A percentile compares a stretch with the other conserved stretches of the same genome.
These are phyloP conservation scores for Zanthoxylum bungeanum DNA, from an alignment of 345 rosid species.

Conservation along the genomic window DNA sequence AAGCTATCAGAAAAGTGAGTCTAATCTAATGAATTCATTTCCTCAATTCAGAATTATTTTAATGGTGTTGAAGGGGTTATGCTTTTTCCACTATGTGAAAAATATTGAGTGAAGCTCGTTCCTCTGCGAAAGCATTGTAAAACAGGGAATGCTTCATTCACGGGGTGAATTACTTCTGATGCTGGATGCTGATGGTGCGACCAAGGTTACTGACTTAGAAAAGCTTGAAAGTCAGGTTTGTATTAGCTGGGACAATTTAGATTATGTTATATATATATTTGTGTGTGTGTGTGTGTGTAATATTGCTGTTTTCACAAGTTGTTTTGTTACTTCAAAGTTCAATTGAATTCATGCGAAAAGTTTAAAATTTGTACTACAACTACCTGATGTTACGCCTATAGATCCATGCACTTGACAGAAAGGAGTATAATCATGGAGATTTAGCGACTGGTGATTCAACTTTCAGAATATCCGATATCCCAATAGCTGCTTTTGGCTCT, in stretches of 20 bases:
- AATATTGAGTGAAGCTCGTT: slow-evolving; percentile 54
- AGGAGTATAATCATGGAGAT: slow-evolving; percentile 46
- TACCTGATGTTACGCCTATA: slow-evolving; percentile 42
- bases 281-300: no score
- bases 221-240: slow-evolving; percentile 93
- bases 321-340: neutral
- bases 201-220: slow-evolving; percentile 85
- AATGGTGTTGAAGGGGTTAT: slow-evolving; percentile 8
- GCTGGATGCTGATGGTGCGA: slow-evolving; percentile 99
- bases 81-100: slow-evolving; percentile 9
- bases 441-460: slow-evolving; percentile 34
- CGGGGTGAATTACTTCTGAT: slow-evolving; percentile 95
- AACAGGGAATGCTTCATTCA: slow-evolving; percentile 99
- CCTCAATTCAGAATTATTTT: neutral
- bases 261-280: no score
- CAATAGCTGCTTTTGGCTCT: slow-evolving; percentile 87
- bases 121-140: slow-evolving; percentile 72
- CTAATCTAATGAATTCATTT: slow-evolving; percentile 18
- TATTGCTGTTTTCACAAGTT: neutral
- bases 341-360: neutral
- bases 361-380: neutral
- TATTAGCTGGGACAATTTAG: slow-evolving; percentile 9
- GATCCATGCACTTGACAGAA: slow-evolving; percentile 75
- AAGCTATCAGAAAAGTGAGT: slow-evolving; percentile 98
- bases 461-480: slow-evolving; percentile 63